phyloP scores from a whole-genome alignment of 148 eudicot genomes.

The Cornus suecica region DNA sequence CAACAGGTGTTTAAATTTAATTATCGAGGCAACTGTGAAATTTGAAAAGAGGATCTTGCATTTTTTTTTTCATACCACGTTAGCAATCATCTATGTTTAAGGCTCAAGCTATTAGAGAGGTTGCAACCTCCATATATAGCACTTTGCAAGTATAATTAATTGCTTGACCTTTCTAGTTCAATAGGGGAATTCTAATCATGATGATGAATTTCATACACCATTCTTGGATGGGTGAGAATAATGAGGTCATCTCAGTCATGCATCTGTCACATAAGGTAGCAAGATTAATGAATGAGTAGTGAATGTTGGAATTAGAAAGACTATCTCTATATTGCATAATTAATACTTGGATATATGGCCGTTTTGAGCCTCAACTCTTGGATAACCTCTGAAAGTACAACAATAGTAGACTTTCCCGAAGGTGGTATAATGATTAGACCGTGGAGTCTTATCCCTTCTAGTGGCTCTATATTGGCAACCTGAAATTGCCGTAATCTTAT shows the following conservation, averaged over 20 bases:
- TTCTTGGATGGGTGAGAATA: neutral
- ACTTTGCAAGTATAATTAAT: neutral
- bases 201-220: neutral
- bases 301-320: neutral
- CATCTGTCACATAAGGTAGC: neutral
- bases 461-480: too few species aligned
- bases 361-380: conserved; percentile 2
- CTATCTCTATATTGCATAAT: neutral
- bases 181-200: neutral
- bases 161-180: neutral
- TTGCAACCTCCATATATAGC: too few species aligned
- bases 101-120: too few species aligned
- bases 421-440: neutral
- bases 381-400: neutral
- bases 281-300: neutral
- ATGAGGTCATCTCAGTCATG: neutral
- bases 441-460: neutral
- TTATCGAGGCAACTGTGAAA: neutral
- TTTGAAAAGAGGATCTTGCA: neutral
- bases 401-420: neutral
- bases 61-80: neutral
- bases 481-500: too few species aligned
- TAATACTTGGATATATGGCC: neutral
- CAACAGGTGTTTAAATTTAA: neutral
- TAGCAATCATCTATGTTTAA: neutral